Evolutionary conservation across 1,284 basidiomycete genomes (phyloP).

Genomic region (Porogramme epimiltina): DNA sequence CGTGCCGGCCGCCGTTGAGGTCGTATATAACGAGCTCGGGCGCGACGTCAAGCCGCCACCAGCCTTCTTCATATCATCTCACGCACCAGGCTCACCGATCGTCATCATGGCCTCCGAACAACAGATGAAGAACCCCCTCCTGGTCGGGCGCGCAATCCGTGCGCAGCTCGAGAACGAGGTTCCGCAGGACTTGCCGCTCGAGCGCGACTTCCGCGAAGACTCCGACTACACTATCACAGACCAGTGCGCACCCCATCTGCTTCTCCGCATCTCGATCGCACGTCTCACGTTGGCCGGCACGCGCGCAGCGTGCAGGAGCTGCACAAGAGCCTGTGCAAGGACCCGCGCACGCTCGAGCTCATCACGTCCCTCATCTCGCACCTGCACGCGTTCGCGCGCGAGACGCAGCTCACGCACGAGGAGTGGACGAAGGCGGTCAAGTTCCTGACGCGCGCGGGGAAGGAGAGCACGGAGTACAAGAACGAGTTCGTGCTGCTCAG

Average conservation of each 20-base stretch:
- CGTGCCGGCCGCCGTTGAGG: slow-evolving; percentile 8
- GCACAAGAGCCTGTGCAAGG: slow-evolving; percentile 34
- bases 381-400: slow-evolving; percentile 42
- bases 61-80: not conserved
- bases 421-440: slow-evolving; percentile 40
- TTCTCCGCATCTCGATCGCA: not conserved
- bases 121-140: slow-evolving; percentile 39
- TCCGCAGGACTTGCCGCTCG: slow-evolving; percentile 37
- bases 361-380: slow-evolving; percentile 39
- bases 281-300: not conserved
- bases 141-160: slow-evolving; percentile 39
- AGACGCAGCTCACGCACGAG: slow-evolving; percentile 38
- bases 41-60: not conserved
- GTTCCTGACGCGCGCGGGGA: slow-evolving; percentile 38
- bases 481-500: slow-evolving; percentile 46
- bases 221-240: slow-evolving; percentile 38
- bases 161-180: slow-evolving; percentile 38
- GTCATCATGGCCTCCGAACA: slow-evolving; percentile 27
- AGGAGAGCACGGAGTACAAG: slow-evolving; percentile 41
- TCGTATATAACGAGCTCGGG: slow-evolving; percentile 3
- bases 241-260: slow-evolving; percentile 25
- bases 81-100: not conserved
- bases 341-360: slow-evolving; percentile 38
- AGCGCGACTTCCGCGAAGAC: slow-evolving; percentile 37
- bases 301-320: slow-evolving; percentile 31